phyloP scores from a whole-genome alignment of 139 green algal species.

The Chlorella sp. region DNA sequence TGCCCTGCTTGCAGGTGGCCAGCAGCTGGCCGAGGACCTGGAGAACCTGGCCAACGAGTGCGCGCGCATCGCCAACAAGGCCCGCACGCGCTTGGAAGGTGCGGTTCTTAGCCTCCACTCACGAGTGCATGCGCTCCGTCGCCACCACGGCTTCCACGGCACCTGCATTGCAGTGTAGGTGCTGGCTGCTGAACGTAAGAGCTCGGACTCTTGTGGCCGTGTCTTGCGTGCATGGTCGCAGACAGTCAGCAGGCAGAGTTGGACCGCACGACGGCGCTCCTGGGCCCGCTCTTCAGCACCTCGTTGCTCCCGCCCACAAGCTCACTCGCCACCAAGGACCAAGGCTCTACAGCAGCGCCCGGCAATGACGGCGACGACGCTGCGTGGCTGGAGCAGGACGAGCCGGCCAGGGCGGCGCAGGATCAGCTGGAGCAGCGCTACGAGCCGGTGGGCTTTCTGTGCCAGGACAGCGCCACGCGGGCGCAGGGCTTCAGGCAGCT shows the following conservation, averaged over 20 bases:
- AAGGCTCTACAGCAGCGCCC: too few species aligned
- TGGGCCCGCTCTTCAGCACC: slow-evolving; percentile 23
- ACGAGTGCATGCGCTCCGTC: too few species aligned
- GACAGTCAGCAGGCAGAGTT: slow-evolving; percentile 20
- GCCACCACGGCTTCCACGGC: too few species aligned
- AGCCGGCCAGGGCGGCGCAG: neutral
- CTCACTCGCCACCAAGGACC: too few species aligned
- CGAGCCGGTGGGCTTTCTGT: slow-evolving; percentile 18
- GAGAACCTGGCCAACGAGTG: slow-evolving; percentile 33
- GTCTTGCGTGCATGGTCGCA: too few species aligned
- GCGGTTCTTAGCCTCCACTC: neutral
- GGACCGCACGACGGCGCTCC: slow-evolving; percentile 9
- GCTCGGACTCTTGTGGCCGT: too few species aligned
- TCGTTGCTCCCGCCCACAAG: neutral
- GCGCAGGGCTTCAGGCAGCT: slow-evolving; percentile 6
- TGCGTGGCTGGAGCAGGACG: neutral
- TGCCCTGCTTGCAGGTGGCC: slow-evolving; percentile 3
- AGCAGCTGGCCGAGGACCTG: slow-evolving; percentile 38
- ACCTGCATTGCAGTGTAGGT: too few species aligned
- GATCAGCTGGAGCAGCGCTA: slow-evolving; percentile 9
- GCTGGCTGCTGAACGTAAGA: too few species aligned
- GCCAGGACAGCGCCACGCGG: slow-evolving; percentile 15
- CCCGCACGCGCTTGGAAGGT: slow-evolving; percentile 19
- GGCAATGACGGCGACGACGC: too few species aligned
- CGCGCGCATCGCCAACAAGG: slow-evolving; percentile 19